A percentile compares a stretch with the other conserved stretches of the same genome.
Conservation (phyloP, 1,139 yeast genomes). For the Suhomyces choctaworum region DNA sequence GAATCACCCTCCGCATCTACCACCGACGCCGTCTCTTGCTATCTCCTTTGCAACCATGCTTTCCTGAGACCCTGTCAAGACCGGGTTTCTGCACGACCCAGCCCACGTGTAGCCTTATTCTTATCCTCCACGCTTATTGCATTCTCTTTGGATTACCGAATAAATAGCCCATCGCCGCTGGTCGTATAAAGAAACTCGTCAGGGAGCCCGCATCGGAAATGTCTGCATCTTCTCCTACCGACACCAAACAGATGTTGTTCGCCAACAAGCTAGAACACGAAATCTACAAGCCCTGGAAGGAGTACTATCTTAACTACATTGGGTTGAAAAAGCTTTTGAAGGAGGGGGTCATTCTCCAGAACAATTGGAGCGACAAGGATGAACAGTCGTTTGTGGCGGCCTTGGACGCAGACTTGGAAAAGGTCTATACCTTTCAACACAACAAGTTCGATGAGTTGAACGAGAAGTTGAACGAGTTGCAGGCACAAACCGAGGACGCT, state of each 20-base stretch:
- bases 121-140: too few species aligned
- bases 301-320: conserved; percentile 78
- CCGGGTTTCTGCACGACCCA: conserved; percentile 4
- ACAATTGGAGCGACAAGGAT: conserved; percentile 47
- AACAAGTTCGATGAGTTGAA: conserved; percentile 69
- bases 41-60: too few species aligned
- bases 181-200: conserved; percentile 3
- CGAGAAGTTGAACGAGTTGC: conserved; percentile 63
- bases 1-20: too few species aligned
- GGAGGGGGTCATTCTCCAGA: conserved; percentile 63
- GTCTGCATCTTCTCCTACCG: conserved; percentile 6
- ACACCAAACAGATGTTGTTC: conserved; percentile 60
- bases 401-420: conserved; percentile 84
- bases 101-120: conserved; percentile 4
- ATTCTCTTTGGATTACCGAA: conserved; percentile 1
- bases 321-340: conserved; percentile 76
- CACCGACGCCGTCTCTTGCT: too few species aligned
- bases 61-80: too few species aligned
- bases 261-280: conserved; percentile 82
- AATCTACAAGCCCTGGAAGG: conserved; percentile 85
- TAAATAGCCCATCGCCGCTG: conserved; percentile 7
- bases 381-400: conserved; percentile 79
- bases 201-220: conserved; percentile 1
- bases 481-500: conserved; percentile 40
- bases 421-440: conserved; percentile 86